Conservation (phyloP, 345 rosid species). For the Gossypium herbaceum region DNA sequence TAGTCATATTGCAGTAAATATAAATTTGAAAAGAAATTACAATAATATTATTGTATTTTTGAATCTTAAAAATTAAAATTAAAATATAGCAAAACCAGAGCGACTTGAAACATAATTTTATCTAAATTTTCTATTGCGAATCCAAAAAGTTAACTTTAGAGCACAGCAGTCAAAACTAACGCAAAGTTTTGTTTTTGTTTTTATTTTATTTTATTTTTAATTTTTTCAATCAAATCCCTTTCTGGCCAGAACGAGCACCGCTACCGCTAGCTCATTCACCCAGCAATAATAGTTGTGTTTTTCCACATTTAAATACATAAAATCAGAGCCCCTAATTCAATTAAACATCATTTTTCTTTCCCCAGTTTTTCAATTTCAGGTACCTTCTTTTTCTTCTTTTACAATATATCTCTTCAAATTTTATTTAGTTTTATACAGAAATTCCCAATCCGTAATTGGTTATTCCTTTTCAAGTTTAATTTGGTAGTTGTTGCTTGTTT, state of each 20-base stretch:
- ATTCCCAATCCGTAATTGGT: neutral
- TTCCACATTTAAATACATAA: neutral
- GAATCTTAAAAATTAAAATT: too few relatives aligned
- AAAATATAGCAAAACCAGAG: too few relatives aligned
- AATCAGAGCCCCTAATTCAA: neutral
- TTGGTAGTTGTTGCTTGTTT: constrained; percentile 1
- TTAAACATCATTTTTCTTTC: constrained; percentile 11
- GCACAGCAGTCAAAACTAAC: neutral
- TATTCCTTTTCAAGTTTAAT: neutral
- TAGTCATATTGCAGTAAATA: too few relatives aligned
- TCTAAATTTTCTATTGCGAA: too few relatives aligned
- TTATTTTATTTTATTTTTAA: too few relatives aligned
- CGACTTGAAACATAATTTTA: too few relatives aligned
- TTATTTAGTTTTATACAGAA: neutral
- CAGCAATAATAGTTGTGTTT: constrained; percentile 26
- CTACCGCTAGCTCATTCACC: constrained; percentile 36
- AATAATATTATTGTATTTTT: too few relatives aligned
- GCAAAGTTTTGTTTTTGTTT: neutral
- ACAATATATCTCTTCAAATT: neutral
- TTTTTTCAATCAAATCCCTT: constrained; percentile 4
- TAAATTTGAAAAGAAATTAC: too few relatives aligned
- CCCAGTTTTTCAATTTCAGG: constrained; percentile 16
- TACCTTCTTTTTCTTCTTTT: neutral
- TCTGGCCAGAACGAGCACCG: constrained; percentile 29
- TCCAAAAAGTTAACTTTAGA: too few relatives aligned